Percentiles rank a stretch among this genome's conserved stretches.
Conservation (phyloP, 805 yeast species). For the Starmerella stellata region DNA sequence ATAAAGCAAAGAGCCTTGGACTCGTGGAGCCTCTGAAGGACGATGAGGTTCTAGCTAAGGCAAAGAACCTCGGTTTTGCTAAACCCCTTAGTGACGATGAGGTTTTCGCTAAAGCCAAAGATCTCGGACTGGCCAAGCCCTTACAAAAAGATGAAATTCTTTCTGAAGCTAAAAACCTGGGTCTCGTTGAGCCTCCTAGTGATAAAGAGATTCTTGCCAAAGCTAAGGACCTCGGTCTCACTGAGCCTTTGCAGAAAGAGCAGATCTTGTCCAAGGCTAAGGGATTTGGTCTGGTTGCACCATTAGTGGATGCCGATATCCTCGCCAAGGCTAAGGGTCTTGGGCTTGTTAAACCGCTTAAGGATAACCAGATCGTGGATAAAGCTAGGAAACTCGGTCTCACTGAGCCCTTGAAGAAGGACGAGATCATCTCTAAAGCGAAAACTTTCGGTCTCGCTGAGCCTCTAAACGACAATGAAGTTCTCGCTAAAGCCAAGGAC, state of each 20-base stretch:
- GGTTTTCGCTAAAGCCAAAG: constrained; percentile 3
- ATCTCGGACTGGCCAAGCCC: no score
- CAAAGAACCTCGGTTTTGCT: constrained; percentile 5
- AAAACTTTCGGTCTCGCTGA: constrained; percentile 54
- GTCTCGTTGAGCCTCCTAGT: no score
- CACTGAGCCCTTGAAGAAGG: constrained; percentile 2
- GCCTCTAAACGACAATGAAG: constrained; percentile 13
- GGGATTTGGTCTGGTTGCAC: constrained; percentile 16
- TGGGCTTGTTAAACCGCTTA: constrained; percentile 42
- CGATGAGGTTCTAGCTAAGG: constrained; percentile 17
- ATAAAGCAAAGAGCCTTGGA: constrained; percentile 9
- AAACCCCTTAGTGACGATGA: constrained; percentile 3
- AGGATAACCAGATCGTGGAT: constrained; percentile 4
- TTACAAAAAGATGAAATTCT: no score
- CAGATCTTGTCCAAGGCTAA: constrained; percentile 13
- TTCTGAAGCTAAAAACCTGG: no score
- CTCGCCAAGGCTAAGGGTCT: constrained; percentile 57
- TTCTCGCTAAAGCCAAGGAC: constrained; percentile 26
- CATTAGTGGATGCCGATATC: constrained; percentile 5
- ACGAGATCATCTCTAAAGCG: constrained; percentile 27
- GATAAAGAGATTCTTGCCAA: no score
- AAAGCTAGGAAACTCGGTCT: constrained; percentile 8
- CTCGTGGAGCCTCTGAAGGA: constrained; percentile 9
- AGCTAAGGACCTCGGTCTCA: no score
- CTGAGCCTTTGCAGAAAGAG: constrained; percentile 6